These are phyloP conservation scores for Dendrothele bispora DNA, from an alignment of 768 basidiomycete genomes.

Conservation along the genomic window DNA sequence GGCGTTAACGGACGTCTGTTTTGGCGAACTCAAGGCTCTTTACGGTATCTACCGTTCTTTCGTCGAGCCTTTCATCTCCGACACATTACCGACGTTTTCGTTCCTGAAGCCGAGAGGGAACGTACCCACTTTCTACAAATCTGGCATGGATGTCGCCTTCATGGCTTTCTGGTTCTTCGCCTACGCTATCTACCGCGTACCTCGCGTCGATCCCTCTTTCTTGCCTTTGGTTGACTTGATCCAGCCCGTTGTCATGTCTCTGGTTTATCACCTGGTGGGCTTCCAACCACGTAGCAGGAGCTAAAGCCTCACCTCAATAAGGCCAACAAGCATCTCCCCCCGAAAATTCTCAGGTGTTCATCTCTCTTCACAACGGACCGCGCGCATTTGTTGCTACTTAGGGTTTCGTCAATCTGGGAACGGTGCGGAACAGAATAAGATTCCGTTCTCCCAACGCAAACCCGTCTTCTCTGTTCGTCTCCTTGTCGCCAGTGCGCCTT, in stretches of 20 bases:
- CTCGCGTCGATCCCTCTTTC: constrained; percentile 93
- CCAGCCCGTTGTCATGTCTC: constrained; percentile 84
- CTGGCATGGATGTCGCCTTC: constrained; percentile 77
- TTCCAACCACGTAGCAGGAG: constrained; percentile 73
- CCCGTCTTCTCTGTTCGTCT: constrained; percentile 91
- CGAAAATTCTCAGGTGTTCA: constrained; percentile 69
- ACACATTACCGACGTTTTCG: constrained; percentile 63
- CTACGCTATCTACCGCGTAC: constrained; percentile 81
- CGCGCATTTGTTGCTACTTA: constrained; percentile 85
- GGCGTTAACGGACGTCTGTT: constrained; percentile 98
- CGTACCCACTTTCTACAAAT: constrained; percentile 65
- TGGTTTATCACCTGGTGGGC: constrained; percentile 75
- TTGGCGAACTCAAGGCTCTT: constrained; percentile 90
- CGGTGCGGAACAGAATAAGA: constrained; percentile 91
- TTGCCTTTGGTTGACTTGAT: constrained; percentile 96
- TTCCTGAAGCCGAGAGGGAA: constrained; percentile 62
- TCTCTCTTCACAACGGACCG: constrained; percentile 94
- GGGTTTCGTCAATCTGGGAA: constrained; percentile 87
- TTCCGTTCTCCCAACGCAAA: constrained; percentile 92
- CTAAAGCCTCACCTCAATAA: constrained; percentile 80
- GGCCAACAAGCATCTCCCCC: constrained; percentile 87
- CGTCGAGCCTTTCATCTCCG: constrained; percentile 67
- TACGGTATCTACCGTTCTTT: constrained; percentile 92
- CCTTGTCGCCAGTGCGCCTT: constrained; percentile 93
- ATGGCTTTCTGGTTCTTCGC: constrained; percentile 74